Base-by-base conservation (phyloP, 2,329 filamentous ascomycete genomes). In the Ophiosphaerella herpotricha region DNA sequence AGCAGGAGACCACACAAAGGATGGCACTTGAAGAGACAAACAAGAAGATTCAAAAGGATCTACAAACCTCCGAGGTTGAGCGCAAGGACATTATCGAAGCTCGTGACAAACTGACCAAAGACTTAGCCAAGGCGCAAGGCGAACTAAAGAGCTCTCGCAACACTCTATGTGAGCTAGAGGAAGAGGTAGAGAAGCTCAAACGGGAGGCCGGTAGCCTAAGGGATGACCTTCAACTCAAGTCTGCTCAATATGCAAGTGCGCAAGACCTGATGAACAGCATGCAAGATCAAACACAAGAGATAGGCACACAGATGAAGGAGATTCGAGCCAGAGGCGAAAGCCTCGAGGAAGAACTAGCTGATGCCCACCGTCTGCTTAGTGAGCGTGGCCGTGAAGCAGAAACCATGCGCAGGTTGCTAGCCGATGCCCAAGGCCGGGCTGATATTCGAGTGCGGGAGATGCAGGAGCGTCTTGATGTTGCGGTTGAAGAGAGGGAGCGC, bases 361-460 rank as follows among this genome's bases (percentile, higher is more conserved):
- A 99, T 73, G 88, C 91, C 3, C 91, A 96, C 69, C 85, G 90
- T 50, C 82, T 97, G 53, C 82, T 99, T 2, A 85, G 84, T 44
- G 94, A 99, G 73, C 86, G 94, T 23, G 93, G 90, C 4, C 85
- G 94, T 37, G 94, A 99, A 74, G 90, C 86, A 23, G 93, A 97
- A 76, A 97, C 91, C 1, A 97, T 99, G 92, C 85, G 94, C 31
- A 82, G 91, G 41, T 81, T 97, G 52, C 78, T 99, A 11, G 87
- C 87, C 13, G 93, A 97, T 58, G 90, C 92, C 7, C 91, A 97
- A 70, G 85, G 88, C 52, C 83, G 90, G 8, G 86, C 92, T 1
- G 92, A 97, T 58, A 79, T 80, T 52, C 89, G 91, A 66, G 84
- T 96, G 14, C 86, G 90, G 24, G 93, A 97, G 58, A 94, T 96